phyloP scores from a whole-genome alignment of 768 basidiomycete genomes.

The Gloeopeniophorella convolvens region DNA sequence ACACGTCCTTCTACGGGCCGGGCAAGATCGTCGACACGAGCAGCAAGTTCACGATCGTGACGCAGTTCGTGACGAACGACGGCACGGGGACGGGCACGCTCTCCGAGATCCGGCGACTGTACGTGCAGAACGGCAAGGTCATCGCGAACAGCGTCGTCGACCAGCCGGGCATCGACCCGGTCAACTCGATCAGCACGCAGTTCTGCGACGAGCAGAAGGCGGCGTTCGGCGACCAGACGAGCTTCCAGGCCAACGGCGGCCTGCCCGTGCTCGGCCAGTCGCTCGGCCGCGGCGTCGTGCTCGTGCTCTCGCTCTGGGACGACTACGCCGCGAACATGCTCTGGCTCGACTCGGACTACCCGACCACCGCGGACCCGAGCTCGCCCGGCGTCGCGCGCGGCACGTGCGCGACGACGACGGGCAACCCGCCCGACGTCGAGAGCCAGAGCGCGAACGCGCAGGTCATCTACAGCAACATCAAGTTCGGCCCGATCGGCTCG shows the following conservation, averaged over 20 bases:
- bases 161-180: conserved; percentile 35
- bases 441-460: no score
- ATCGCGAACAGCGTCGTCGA: conserved; percentile 43
- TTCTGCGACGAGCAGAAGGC: conserved; percentile 42
- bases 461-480: no score
- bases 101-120: conserved; percentile 46
- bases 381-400: no score
- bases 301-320: conserved; percentile 42
- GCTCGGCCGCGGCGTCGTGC: conserved; percentile 38
- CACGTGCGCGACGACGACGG: no score
- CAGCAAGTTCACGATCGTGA: conserved; percentile 46
- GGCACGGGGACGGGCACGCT: conserved; percentile 40
- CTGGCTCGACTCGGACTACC: no score
- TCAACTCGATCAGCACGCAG: conserved; percentile 40
- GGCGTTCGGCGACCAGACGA: conserved; percentile 37
- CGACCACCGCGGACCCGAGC: no score
- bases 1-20: conserved; percentile 40
- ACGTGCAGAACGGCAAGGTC: conserved; percentile 46
- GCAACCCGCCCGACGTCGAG: no score
- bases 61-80: conserved; percentile 45
- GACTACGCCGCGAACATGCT: no score
- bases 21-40: conserved; percentile 44
- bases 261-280: conserved; percentile 30
- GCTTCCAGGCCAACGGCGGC: conserved; percentile 36
- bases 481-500: no score